Evolutionary conservation across 2,329 filamentous ascomycete genomes (phyloP).

Genomic region (Didymella arachidicola): DNA sequence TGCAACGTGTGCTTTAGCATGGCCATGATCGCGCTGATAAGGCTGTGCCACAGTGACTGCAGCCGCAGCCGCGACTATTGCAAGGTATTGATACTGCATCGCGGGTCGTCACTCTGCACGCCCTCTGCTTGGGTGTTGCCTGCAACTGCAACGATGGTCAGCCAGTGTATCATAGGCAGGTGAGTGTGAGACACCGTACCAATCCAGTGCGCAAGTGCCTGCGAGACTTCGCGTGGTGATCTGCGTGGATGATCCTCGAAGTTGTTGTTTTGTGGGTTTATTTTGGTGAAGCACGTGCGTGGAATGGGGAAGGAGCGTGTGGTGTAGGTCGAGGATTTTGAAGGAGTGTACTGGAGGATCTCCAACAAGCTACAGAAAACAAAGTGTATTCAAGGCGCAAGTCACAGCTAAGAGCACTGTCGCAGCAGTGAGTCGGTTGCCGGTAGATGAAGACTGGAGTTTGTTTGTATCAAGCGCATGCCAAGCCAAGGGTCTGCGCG

Average conservation of each 20-base stretch:
- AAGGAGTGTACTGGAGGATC: conserved; percentile 49
- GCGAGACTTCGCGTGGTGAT: conserved; percentile 15
- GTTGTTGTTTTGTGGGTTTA: conserved; percentile 15
- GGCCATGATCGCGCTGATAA: conserved; percentile 66
- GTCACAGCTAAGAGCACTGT: conserved; percentile 18
- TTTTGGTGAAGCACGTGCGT: conserved; percentile 20
- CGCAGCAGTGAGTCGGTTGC: conserved; percentile 27
- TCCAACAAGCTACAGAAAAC: conserved; percentile 37
- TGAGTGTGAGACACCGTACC: conserved; percentile 15
- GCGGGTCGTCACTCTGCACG: conserved; percentile 20
- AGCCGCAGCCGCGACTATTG: conserved; percentile 53
- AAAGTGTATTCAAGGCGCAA: conserved; percentile 17
- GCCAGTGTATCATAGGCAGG: conserved; percentile 12
- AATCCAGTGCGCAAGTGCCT: conserved; percentile 5
- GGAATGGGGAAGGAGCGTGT: conserved; percentile 31
- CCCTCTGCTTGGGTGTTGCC: conserved; percentile 5
- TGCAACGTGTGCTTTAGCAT: conserved; percentile 54
- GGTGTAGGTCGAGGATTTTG: conserved; percentile 33
- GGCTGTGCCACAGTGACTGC: conserved; percentile 64
- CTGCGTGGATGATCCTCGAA: conserved; percentile 3
- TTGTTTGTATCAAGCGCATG: conserved; percentile 34
- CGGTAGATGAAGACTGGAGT: conserved; percentile 16
- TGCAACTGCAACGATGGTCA: conserved; percentile 15
- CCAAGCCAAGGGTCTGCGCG: conserved; percentile 33
- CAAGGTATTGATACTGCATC: conserved; percentile 49